Base-by-base conservation (phyloP, 495 filamentous ascomycete genomes). In the Chaetomium tenue region DNA sequence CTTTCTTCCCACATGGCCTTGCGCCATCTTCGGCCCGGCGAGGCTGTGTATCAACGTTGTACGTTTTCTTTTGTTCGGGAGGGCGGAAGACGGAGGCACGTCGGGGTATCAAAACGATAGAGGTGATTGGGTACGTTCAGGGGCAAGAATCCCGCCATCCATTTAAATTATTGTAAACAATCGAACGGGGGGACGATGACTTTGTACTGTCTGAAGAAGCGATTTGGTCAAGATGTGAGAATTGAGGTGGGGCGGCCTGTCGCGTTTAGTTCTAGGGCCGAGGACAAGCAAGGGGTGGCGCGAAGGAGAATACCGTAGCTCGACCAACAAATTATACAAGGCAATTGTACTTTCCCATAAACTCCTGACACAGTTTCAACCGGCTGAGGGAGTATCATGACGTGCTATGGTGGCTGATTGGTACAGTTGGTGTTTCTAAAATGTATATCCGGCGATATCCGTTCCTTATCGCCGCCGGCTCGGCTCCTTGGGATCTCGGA, bases 31-130 rank as follows among this genome's bases (percentile, higher is more conserved):
- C 57, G 52, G 63, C 58, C 48, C n/a, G 9, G 9, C 42, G 18
- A 58, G 64, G 64, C 64, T 66, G 58, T 66, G 59, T 66, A 62
- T 40, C 25, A 66, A 66, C 64, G 64, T 66, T 66, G 51, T 66
- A 66, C 52, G 52, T 61, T 57, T 42, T 5, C 8, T 23, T 9
- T 25, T 16, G 47, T 44, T 25, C 15, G 3, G 28, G 28, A 6
- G 28, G 28, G 28, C 2, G 28, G 28, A 6, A 6, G 28, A 30
- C 28, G 28, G 28, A n/a, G n/a, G 28, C 6, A 53, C 5, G 5
- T 33, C 33, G 60, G 60, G 33, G 39, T n/a, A n/a, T 62, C 2
- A 23, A 40, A 39, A 20, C 33, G 26, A 58, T 63, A 54, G 50
- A 55, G 8, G 46, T 48, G 23, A 37, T 42, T n/a, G 60, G 28